Conservation (phyloP, 2,329 filamentous ascomycete genomes). For the Aspergillus thermomutatus region DNA sequence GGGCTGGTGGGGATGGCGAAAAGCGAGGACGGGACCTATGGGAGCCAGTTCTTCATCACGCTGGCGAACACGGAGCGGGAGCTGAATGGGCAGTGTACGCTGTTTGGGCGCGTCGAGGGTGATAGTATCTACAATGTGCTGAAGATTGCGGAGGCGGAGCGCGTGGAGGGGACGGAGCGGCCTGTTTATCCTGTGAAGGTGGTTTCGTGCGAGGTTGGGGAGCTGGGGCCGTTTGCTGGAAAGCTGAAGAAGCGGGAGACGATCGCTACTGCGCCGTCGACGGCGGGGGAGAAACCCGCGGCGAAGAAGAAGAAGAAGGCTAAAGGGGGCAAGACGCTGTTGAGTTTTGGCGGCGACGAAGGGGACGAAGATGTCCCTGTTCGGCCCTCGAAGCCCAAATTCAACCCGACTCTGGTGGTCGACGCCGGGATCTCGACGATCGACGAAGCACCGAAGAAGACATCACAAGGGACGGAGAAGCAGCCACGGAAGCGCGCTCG, state of each 20-base stretch:
- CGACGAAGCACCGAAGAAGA: slow-evolving; percentile 12
- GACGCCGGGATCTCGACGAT: slow-evolving; percentile 23
- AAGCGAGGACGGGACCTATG: slow-evolving; percentile 67
- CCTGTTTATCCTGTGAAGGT: slow-evolving; percentile 85
- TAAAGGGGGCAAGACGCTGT: slow-evolving; percentile 8
- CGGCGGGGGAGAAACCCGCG: slow-evolving; percentile 23
- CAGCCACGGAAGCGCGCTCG: slow-evolving; percentile 29
- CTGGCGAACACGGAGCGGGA: slow-evolving; percentile 76
- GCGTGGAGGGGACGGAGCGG: slow-evolving; percentile 73
- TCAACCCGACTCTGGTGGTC: slow-evolving; percentile 45
- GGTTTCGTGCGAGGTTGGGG: slow-evolving; percentile 43
- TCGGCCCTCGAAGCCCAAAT: slow-evolving; percentile 45
- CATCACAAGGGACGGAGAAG: slow-evolving; percentile 8
- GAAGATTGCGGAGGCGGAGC: slow-evolving; percentile 86
- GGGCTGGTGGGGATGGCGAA: slow-evolving; percentile 97
- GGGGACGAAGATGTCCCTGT: slow-evolving; percentile 34
- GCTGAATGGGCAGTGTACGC: slow-evolving; percentile 82
- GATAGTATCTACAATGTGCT: slow-evolving; percentile 95
- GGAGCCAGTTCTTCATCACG: slow-evolving; percentile 96
- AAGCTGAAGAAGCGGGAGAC: slow-evolving; percentile 44
- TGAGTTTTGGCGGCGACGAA: slow-evolving; percentile 27
- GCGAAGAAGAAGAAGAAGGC: slow-evolving; percentile 30
- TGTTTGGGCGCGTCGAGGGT: slow-evolving; percentile 88
- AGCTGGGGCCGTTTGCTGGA: slow-evolving; percentile 44
- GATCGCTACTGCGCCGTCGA: slow-evolving; percentile 24